A percentile compares a stretch with the other conserved stretches of the same genome.
These are phyloP conservation scores for Nothopassalora personata DNA, from an alignment of 2,329 filamentous ascomycete species.

Conservation along the genomic window DNA sequence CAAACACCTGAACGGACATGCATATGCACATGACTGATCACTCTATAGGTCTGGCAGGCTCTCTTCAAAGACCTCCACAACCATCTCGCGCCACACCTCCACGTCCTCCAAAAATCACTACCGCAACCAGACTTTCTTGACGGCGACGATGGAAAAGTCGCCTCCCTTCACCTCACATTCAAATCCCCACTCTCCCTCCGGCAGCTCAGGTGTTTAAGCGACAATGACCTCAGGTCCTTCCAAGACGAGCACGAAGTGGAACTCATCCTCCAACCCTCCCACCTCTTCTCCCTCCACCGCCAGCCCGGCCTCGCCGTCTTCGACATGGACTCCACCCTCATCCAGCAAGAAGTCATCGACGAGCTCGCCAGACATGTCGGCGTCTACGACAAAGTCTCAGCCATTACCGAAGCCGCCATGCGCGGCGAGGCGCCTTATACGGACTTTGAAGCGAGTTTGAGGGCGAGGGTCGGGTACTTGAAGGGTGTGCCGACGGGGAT, in stretches of 20 bases:
- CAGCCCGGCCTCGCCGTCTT: conserved; percentile 72
- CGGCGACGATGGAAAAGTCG: neutral
- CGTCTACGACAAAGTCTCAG: conserved; percentile 62
- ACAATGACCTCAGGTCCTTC: conserved; percentile 6
- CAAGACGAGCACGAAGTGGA: conserved; percentile 13
- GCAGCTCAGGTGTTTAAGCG: conserved; percentile 16
- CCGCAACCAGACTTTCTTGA: neutral
- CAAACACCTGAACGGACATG: neutral
- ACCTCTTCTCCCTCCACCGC: conserved; percentile 21
- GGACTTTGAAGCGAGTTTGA: conserved; percentile 80
- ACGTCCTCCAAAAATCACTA: neutral
- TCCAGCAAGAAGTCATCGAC: conserved; percentile 96
- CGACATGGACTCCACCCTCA: conserved; percentile 97
- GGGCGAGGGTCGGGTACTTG: conserved; percentile 72
- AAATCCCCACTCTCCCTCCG: neutral
- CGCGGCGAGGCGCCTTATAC: conserved; percentile 67
- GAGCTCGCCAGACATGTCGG: conserved; percentile 82
- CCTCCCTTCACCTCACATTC: conserved; percentile 3
- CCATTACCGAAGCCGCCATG: conserved; percentile 92
- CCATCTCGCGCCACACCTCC: neutral
- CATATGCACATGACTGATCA: neutral
- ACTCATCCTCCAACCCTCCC: conserved; percentile 20
- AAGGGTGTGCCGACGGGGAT: conserved; percentile 73
- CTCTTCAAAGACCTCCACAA: neutral
- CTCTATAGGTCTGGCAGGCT: neutral